These are phyloP conservation scores for Oryza meridionalis DNA, from an alignment of 176 grass and related monocot genomes.

Conservation along the genomic window DNA sequence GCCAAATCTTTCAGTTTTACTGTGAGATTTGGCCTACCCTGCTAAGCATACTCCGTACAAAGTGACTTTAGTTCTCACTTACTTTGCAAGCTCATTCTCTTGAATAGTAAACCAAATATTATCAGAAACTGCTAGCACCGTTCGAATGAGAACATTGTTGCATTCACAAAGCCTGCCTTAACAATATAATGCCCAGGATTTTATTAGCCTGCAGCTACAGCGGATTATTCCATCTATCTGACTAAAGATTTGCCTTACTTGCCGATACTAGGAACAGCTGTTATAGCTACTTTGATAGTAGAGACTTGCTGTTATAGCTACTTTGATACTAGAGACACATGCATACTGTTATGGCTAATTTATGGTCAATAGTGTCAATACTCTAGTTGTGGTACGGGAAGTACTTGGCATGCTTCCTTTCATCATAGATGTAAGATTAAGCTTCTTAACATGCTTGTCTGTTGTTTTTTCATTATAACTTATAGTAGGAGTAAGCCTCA, in stretches of 20 bases:
- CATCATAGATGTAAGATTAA: constrained; percentile 30
- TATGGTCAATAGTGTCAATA: not conserved
- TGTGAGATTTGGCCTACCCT: not conserved
- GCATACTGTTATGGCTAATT: not conserved
- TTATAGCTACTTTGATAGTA: not conserved
- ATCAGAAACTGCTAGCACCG: not conserved
- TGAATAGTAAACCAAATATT: constrained; percentile 9
- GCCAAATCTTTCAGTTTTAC: not conserved
- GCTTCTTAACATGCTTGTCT: constrained; percentile 37
- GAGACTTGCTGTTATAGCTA: not conserved
- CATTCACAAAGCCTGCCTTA: constrained; percentile 7
- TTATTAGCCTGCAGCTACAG: constrained; percentile 11
- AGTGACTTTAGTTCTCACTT: constrained; percentile 3
- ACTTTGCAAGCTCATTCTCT: constrained; percentile 10
- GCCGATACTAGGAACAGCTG: not conserved
- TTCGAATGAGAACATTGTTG: not conserved
- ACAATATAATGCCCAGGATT: not conserved
- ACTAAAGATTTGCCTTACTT: constrained; percentile 7
- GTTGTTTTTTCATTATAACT: not conserved
- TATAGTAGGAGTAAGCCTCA: not conserved
- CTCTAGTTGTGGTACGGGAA: constrained; percentile 13
- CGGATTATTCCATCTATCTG: not conserved
- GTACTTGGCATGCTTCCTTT: constrained; percentile 6
- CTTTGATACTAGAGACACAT: not conserved
- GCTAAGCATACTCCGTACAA: not conserved